phyloP scores from a whole-genome alignment of 148 eudicot species.

The Polygonum maritimum region DNA sequence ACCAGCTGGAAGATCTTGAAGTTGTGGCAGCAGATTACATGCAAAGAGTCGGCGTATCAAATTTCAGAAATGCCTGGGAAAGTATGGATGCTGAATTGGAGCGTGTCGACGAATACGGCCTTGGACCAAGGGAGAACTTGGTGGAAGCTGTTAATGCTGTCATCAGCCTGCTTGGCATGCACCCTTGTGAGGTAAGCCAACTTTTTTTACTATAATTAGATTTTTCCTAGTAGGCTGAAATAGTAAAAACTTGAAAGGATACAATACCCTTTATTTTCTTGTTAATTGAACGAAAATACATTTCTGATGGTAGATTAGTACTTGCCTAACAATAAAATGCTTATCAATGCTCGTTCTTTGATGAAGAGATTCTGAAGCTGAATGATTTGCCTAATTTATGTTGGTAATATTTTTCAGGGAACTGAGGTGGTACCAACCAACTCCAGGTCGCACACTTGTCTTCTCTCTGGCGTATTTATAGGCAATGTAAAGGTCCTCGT shows the following conservation, averaged over 20 bases:
- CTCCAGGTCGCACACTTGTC: slow-evolving; percentile 88
- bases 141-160: slow-evolving; percentile 89
- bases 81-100: slow-evolving; percentile 72
- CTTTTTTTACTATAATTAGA: no score
- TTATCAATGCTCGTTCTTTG: no score
- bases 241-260: no score
- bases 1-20: slow-evolving; percentile 91
- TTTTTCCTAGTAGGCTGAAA: no score
- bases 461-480: slow-evolving; percentile 80
- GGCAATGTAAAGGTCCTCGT: slow-evolving; percentile 87
- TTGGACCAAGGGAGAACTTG: slow-evolving; percentile 85
- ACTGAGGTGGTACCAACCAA: slow-evolving; percentile 76
- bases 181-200: slow-evolving; percentile 85
- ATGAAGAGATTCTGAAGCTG: neutral
- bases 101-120: slow-evolving; percentile 89
- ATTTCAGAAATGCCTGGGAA: slow-evolving; percentile 97
- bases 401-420: slow-evolving; percentile 38
- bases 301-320: no score
- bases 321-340: no score
- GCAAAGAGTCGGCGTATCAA: slow-evolving; percentile 77
- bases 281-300: no score
- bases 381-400: neutral
- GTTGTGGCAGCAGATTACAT: slow-evolving; percentile 92
- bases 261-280: no score
- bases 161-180: slow-evolving; percentile 87